A percentile compares a stretch with the other conserved stretches of the same genome.
Conservation (phyloP, 768 basidiomycete species). For the Crassisporium funariophilum region DNA sequence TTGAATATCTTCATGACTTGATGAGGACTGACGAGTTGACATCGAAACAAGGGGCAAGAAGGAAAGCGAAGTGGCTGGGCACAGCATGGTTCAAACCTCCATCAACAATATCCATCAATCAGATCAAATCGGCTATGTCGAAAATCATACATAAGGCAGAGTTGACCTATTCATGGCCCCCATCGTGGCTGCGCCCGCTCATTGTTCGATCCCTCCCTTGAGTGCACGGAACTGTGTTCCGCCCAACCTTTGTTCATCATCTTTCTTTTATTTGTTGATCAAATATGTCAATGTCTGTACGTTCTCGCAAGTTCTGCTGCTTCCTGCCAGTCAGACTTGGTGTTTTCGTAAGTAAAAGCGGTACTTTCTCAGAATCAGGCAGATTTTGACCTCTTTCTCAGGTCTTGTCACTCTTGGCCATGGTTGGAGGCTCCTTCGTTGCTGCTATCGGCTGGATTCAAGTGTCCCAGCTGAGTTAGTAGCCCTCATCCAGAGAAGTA, state of each 20-base stretch:
- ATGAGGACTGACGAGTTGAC: too few species aligned
- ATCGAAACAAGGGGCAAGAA: too few species aligned
- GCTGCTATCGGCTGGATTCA: conserved; percentile 49
- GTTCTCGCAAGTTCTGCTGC: conserved; percentile 61
- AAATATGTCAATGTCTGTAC: conserved; percentile 50
- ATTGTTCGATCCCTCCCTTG: conserved; percentile 12
- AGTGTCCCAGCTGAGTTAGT: conserved; percentile 44
- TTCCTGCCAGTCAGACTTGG: conserved; percentile 68
- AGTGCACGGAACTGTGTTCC: conserved; percentile 22
- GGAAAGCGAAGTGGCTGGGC: too few species aligned
- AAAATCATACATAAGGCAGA: conserved; percentile 16
- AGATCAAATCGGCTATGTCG: too few species aligned
- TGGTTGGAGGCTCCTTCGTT: conserved; percentile 46
- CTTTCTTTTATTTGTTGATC: conserved; percentile 29
- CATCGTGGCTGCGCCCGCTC: conserved; percentile 41
- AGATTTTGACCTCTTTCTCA: conserved; percentile 3
- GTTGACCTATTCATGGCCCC: conserved; percentile 2
- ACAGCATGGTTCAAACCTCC: too few species aligned
- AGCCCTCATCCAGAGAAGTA: conserved; percentile 1
- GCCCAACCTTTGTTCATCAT: conserved; percentile 18
- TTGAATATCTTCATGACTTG: too few species aligned
- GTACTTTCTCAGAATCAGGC: neutral
- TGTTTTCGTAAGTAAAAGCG: conserved; percentile 47
- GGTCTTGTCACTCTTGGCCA: conserved; percentile 41
- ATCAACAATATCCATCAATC: too few species aligned